Conservation (phyloP, 2,329 filamentous ascomycete genomes). For the Graphilbum fragrans region DNA sequence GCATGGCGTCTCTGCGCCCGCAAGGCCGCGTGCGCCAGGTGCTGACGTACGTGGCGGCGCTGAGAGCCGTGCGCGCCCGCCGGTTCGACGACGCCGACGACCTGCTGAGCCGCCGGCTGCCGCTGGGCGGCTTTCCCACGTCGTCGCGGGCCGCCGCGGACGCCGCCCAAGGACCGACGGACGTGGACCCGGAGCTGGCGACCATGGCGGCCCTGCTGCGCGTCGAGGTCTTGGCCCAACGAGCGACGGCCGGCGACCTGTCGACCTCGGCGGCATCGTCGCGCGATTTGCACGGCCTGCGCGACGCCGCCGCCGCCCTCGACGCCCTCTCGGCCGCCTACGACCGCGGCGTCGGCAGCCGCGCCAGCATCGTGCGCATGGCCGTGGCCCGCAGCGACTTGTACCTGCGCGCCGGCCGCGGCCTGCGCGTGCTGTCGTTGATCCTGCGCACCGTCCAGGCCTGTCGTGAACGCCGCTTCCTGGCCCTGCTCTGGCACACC, state of each 20-base stretch:
- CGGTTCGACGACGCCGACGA: constrained; percentile 9
- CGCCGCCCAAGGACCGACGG: constrained; percentile 16
- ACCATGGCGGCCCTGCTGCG: background rate
- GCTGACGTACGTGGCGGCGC: constrained; percentile 5
- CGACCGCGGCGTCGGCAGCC: constrained; percentile 22
- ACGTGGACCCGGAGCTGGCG: background rate
- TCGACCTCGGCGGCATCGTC: constrained; percentile 37
- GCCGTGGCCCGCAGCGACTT: constrained; percentile 63
- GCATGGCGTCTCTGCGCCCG: constrained; percentile 7
- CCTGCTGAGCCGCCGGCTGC: constrained; percentile 7
- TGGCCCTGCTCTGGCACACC: constrained; percentile 62
- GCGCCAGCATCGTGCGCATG: constrained; percentile 48
- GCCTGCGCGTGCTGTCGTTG: constrained; percentile 66
- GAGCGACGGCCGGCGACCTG: constrained; percentile 27
- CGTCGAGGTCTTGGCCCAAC: background rate
- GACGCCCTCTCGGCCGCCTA: constrained; percentile 9
- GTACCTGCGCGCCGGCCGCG: constrained; percentile 53
- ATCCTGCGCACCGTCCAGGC: constrained; percentile 64
- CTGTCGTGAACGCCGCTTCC: constrained; percentile 55
- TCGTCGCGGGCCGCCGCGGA: background rate
- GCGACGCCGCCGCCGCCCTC: constrained; percentile 25
- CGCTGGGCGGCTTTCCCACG: constrained; percentile 6
- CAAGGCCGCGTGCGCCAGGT: constrained; percentile 6
- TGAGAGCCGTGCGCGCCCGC: constrained; percentile 6
- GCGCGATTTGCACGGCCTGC: constrained; percentile 36